Percentiles rank a stretch among this genome's conserved stretches.
phyloP scores from a whole-genome alignment of 495 filamentous ascomycete species.

The Lineolata rhizophorae region DNA sequence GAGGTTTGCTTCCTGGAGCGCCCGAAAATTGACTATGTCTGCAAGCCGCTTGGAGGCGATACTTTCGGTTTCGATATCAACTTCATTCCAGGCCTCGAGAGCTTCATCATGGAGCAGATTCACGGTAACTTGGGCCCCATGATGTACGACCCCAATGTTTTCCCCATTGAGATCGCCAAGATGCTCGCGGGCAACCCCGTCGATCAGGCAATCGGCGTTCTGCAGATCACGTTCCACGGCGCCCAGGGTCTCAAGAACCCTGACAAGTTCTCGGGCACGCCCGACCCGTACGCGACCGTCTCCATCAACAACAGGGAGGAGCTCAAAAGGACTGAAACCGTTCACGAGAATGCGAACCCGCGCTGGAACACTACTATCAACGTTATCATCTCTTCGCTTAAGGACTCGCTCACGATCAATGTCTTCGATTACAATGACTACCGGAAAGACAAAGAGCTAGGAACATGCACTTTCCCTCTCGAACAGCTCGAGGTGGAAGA shows the following conservation, averaged over 20 bases:
- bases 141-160: slow-evolving; percentile 94
- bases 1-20: slow-evolving; percentile 70
- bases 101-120: slow-evolving; percentile 88
- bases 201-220: slow-evolving; percentile 86
- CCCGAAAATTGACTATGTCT: slow-evolving; percentile 78
- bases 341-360: slow-evolving; percentile 67
- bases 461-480: slow-evolving; percentile 59
- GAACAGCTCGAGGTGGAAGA: slow-evolving; percentile 55
- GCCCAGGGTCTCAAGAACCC: slow-evolving; percentile 84
- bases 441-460: slow-evolving; percentile 91
- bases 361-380: slow-evolving; percentile 94
- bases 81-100: slow-evolving; percentile 85
- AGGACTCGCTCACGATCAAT: slow-evolving; percentile 61
- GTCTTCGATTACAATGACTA: slow-evolving; percentile 88
- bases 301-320: slow-evolving; percentile 62
- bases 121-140: slow-evolving; percentile 82
- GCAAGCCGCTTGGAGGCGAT: slow-evolving; percentile 92
- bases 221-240: slow-evolving; percentile 77
- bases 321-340: slow-evolving; percentile 71
- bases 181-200: slow-evolving; percentile 90
- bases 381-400: slow-evolving; percentile 74
- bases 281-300: slow-evolving; percentile 79
- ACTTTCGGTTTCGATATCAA: slow-evolving; percentile 95
- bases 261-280: slow-evolving; percentile 80
- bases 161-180: slow-evolving; percentile 96